Percentiles rank a stretch among this genome's conserved stretches.
Evolutionary conservation across 495 filamentous ascomycete species (phyloP).

Genomic region (Achaetomiella virescens): DNA sequence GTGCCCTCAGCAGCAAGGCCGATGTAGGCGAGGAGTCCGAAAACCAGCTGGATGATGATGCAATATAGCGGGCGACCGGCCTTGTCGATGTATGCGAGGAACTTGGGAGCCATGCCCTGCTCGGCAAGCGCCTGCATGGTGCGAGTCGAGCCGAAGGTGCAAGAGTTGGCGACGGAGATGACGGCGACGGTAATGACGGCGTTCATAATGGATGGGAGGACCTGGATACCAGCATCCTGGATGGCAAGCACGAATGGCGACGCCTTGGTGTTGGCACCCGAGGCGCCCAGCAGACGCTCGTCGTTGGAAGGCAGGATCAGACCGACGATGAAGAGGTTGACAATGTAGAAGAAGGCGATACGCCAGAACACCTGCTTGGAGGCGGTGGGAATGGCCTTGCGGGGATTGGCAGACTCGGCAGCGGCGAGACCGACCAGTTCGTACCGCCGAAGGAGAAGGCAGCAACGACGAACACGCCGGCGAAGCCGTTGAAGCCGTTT

Average conservation of each 20-base stretch:
- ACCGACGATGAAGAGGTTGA: conserved; percentile 56
- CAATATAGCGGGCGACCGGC: conserved; percentile 51
- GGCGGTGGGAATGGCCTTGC: conserved; percentile 69
- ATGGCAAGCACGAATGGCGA: conserved; percentile 68
- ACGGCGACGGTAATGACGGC: conserved; percentile 59
- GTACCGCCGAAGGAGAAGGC: conserved; percentile 64
- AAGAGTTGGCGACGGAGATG: conserved; percentile 56
- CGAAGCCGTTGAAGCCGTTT: conserved; percentile 65
- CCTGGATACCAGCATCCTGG: conserved; percentile 55
- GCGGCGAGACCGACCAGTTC: conserved; percentile 71
- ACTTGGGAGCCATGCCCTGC: conserved; percentile 52
- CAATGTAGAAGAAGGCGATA: conserved; percentile 76
- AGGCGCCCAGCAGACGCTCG: conserved; percentile 38
- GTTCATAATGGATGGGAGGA: conserved; percentile 65
- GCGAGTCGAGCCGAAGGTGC: conserved; percentile 55
- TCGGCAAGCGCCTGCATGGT: conserved; percentile 56
- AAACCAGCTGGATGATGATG: conserved; percentile 46
- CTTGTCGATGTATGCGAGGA: conserved; percentile 52
- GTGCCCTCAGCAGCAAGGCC: conserved; percentile 21
- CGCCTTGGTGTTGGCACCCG: conserved; percentile 39
- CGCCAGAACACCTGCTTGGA: conserved; percentile 80
- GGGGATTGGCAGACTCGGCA: conserved; percentile 72
- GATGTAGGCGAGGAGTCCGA: conserved; percentile 38
- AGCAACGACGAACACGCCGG: conserved; percentile 58
- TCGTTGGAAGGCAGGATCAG: conserved; percentile 42